Base-by-base conservation (phyloP, 176 grass and related monocot species). In the Hordeum marinum region DNA sequence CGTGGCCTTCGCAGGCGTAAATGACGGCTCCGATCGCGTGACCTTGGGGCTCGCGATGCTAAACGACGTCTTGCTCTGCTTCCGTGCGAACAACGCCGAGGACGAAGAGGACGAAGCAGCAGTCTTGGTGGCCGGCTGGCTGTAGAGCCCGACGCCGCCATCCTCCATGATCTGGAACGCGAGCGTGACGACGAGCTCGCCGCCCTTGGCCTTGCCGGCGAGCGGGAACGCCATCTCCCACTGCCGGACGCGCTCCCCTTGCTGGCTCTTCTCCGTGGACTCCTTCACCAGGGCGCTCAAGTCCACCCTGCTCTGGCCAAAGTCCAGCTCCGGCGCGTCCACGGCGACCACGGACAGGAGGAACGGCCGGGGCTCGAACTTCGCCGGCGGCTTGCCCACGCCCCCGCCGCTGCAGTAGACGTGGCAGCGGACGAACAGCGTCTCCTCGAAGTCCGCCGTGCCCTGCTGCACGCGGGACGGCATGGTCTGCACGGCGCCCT, bases 81-180 rank as follows among this genome's bases (percentile, higher is more conserved):
- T 99, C 81, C 91, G 71, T 6, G 89, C 89, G 41, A 83, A 90
- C 55, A 82, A 68, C n/a, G 90, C 81, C 9, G 95, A 89, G 0
- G 92, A 83, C 1, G 71, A 75, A 2, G 80, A 71, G 2, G 78
- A 86, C 1, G 82, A 77, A 23, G 57, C 42, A n/a, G 59, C 43
- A 11, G 63, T 75, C 25, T 78, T 89, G n/a, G 63, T 60, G 5
- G 24, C 34, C 1, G 86, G 71, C 32, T 94, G 91, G 52, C 72
- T 96, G 81, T 96, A 99, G 17, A 99, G 57, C n/a, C 86, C 96
- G 37, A 91, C 84, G 37, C 96, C 93, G 12, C 91, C 84, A 32
- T 94, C 90, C 11, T 99, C 96, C 90, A 99, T 99, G 50, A 96
- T 89, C 89, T 99, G 96, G 75, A 96, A 99, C 12, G 91, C 82